Evolutionary conservation across 1,284 basidiomycete genomes (phyloP).

Genomic region (Pholiota adiposa): DNA sequence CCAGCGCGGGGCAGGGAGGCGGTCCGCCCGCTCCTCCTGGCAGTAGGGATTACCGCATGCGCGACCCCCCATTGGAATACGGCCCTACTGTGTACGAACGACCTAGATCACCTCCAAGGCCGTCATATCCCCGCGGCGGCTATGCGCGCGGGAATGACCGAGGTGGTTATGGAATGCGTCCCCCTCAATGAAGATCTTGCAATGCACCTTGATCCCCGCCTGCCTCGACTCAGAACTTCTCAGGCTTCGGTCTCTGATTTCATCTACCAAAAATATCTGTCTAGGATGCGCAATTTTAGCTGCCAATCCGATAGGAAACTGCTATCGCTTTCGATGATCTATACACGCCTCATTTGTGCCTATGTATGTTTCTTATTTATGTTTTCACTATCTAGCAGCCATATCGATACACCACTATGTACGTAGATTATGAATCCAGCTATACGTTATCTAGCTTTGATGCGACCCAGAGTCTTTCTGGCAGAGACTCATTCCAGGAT

Average conservation of each 20-base stretch:
- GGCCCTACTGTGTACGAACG: background rate
- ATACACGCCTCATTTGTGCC: background rate
- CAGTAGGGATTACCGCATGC: conserved; percentile 1
- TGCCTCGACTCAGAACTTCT: background rate
- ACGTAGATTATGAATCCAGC: background rate
- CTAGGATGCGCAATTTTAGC: background rate
- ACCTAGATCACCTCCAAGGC: background rate
- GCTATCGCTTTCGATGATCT: background rate
- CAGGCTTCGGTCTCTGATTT: background rate
- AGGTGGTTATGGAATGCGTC: background rate
- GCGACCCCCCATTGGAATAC: conserved; percentile 4
- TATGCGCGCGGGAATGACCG: conserved; percentile 1
- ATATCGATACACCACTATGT: background rate
- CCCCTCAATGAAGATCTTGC: background rate
- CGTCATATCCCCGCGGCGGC: background rate
- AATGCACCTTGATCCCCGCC: background rate
- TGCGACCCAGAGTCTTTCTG: background rate
- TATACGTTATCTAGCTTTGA: background rate
- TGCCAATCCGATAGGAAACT: background rate
- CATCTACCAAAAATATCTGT: background rate
- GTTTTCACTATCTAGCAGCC: background rate
- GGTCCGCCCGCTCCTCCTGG: background rate
- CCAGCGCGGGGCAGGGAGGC: background rate
- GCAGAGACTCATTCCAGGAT: too few species aligned
- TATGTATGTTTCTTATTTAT: background rate